Evolutionary conservation across 495 filamentous ascomycete genomes (phyloP), one percentile per base, ranked within the genome.

Genomic region (Neurospora tetrasperma): DNA sequence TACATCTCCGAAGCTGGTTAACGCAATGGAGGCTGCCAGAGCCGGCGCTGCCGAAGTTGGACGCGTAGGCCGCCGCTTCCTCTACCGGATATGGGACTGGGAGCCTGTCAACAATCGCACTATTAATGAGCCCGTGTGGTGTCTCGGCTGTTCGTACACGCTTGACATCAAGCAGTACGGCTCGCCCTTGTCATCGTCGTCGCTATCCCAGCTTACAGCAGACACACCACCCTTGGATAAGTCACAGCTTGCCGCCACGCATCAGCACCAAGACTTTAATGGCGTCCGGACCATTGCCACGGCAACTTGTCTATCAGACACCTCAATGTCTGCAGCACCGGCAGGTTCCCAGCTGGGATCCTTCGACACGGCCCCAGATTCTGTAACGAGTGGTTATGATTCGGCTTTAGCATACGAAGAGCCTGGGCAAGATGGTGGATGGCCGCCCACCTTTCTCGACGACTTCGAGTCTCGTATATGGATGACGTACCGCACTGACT

Each of bases 31-130:
- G 70, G 79, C 79, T 35, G 83, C 84, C 14, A 81, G 82, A 43
- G 82, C 80, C 11, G 79, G 78, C 5, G 76, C 78, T 23, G 80
- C 76, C 35, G 80, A 82, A 46, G 79, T 81, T 10, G 46, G 79
- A 71, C 78, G 81, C 27, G 72, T 83, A 31, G 80, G 82, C 83
- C 94, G 93, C 81, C 90, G 92, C 72, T 88, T 99, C 72, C 89
- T 98, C 41, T 92, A 94, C 78, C 94, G 92, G 83, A 93, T 98
- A 75, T 99, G 95, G 93, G 96, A 98, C 75, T 94, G 95, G 0
- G 90, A 95, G 75, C 95, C 96, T 38, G 88, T 87, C 75, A 97
- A 98, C 80, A 93, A 97, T 77, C 85, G 91, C 71, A 80, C 82
- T 39, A 87, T 88, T 69, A 85, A 89, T 70, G 84, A 86, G 41